Conservation (phyloP, 23 red algal genomes). For the Chondrus crispus region DNA sequence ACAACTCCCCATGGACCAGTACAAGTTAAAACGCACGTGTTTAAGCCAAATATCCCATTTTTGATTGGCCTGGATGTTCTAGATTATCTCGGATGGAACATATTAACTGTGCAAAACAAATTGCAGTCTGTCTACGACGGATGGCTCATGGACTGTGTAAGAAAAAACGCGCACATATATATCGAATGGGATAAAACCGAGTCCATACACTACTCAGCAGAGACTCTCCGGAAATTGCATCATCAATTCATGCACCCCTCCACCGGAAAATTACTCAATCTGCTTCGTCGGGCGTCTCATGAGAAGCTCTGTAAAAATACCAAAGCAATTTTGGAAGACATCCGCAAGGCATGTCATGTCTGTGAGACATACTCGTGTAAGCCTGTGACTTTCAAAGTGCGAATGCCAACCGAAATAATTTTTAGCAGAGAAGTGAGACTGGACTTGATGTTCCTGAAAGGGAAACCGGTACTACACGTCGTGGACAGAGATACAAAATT, state of each 20-base stretch:
- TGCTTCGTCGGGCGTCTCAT: neutral
- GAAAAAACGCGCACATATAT: no score
- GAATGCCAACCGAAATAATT: neutral
- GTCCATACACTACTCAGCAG: no score
- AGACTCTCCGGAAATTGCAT: conserved; percentile 11
- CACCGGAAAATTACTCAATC: neutral
- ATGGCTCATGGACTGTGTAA: no score
- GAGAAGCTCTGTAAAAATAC: neutral
- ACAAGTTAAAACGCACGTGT: no score
- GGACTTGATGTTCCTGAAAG: neutral
- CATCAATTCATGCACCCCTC: conserved; percentile 21
- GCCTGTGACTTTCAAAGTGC: neutral
- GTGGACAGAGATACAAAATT: neutral
- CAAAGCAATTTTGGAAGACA: neutral
- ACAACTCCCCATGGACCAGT: no score
- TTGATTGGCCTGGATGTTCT: no score
- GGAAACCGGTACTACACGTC: neutral
- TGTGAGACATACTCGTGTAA: neutral
- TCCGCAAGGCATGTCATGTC: neutral
- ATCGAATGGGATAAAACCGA: no score
- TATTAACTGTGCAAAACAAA: no score
- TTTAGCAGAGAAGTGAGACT: conserved; percentile 12
- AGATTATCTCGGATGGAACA: no score
- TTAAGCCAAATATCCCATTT: no score
- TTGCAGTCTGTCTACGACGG: no score